phyloP scores from a whole-genome alignment of 1,284 basidiomycete species.

The Tylopilus sp. region DNA sequence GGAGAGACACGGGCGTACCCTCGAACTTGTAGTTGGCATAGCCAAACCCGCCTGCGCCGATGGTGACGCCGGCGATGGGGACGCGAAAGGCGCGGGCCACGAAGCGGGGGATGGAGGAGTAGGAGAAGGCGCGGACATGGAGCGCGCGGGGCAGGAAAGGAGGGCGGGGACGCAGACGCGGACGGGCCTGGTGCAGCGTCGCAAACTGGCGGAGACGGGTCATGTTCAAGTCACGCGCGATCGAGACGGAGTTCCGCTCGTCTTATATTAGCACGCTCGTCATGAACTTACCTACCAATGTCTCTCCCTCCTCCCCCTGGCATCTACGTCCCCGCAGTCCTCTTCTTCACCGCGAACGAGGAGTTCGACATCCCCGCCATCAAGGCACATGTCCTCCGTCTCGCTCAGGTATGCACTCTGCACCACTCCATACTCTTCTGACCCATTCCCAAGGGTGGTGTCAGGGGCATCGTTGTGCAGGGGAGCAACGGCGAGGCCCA shows the following conservation, averaged over 20 bases:
- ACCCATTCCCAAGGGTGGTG: slow-evolving; percentile 61
- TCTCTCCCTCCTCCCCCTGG: slow-evolving; percentile 65
- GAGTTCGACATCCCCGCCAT: slow-evolving; percentile 72
- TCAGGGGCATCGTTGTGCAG: slow-evolving; percentile 81
- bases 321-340: slow-evolving; percentile 79
- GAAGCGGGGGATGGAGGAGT: slow-evolving; percentile 85
- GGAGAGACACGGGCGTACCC: slow-evolving; percentile 60
- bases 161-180: neutral
- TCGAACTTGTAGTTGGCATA: slow-evolving; percentile 97
- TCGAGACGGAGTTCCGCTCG: no score
- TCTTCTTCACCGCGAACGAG: slow-evolving; percentile 76
- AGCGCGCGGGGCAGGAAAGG: slow-evolving; percentile 59
- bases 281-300: slow-evolving; percentile 20
- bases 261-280: no score
- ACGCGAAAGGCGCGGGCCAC: slow-evolving; percentile 87
- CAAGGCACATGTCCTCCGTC: slow-evolving; percentile 71
- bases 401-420: slow-evolving; percentile 62
- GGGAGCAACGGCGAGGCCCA: slow-evolving; percentile 85
- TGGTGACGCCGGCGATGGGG: slow-evolving; percentile 86
- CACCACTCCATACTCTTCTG: neutral
- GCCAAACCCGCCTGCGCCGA: slow-evolving; percentile 90
- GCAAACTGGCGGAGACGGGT: neutral
- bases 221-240: no score
- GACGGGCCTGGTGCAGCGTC: neutral
- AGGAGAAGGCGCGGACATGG: slow-evolving; percentile 83